A percentile compares a stretch with the other conserved stretches of the same genome.
phyloP scores from a whole-genome alignment of 441 rosid genomes.

The Euphorbia corollata region DNA sequence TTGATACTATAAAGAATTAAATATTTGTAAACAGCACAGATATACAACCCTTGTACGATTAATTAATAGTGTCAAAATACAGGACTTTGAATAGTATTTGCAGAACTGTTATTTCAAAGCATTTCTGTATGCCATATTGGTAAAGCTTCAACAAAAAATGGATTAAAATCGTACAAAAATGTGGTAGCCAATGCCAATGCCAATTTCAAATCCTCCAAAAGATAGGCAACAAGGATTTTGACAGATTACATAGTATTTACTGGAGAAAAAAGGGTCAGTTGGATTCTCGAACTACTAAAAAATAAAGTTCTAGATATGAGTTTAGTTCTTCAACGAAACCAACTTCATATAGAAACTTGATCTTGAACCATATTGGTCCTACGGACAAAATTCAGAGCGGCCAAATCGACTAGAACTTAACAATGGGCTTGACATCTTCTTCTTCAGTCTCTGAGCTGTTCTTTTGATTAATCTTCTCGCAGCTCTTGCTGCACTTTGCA shows the following conservation, averaged over 20 bases:
- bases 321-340: no score
- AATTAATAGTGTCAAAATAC: no score
- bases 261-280: no score
- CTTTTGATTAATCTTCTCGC: neutral
- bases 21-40: neutral
- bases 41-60: neutral
- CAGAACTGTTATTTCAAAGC: no score
- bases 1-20: no score
- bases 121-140: neutral
- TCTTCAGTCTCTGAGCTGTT: neutral
- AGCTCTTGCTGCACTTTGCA: neutral
- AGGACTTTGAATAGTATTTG: no score
- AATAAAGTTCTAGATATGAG: no score
- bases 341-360: no score
- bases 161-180: neutral
- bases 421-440: neutral
- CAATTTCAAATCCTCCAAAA: neutral
- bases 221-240: neutral
- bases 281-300: no score
- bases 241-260: neutral
- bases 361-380: neutral
- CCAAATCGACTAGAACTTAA: neutral
- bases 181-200: neutral
- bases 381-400: neutral
- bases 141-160: neutral